These are phyloP conservation scores for Anacardium occidentale DNA, from an alignment of 345 rosid genomes.

Conservation along the genomic window DNA sequence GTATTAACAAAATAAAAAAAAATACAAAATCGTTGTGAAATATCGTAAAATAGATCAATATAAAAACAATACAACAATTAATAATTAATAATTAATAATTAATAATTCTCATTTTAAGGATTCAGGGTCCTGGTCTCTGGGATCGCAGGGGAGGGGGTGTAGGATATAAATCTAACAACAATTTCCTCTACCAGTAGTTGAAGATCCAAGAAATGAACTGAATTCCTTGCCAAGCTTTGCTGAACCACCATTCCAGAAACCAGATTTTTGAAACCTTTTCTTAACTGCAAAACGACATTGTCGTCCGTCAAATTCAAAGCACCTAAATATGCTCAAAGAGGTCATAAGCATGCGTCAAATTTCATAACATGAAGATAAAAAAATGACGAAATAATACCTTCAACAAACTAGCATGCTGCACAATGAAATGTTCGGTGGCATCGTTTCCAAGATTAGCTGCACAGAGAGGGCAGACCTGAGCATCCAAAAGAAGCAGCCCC, in stretches of 20 bases:
- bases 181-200: slow-evolving; percentile 31
- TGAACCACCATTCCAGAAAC: slow-evolving; percentile 34
- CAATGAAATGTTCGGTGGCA: slow-evolving; percentile 51
- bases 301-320: slow-evolving; percentile 11
- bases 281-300: slow-evolving; percentile 38
- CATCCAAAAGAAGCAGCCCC: neutral
- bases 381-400: slow-evolving; percentile 38
- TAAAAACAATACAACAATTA: too few species aligned
- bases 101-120: too few species aligned
- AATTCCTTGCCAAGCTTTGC: slow-evolving; percentile 45
- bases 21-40: too few species aligned
- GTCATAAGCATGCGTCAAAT: neutral
- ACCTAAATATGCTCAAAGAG: neutral
- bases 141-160: too few species aligned
- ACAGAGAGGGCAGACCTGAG: slow-evolving; percentile 68
- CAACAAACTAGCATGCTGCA: slow-evolving; percentile 47
- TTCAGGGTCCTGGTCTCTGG: too few species aligned
- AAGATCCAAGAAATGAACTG: slow-evolving; percentile 41
- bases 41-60: too few species aligned
- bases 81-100: too few species aligned
- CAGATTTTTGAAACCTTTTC: slow-evolving; percentile 42
- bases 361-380: slow-evolving; percentile 9
- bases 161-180: too few species aligned
- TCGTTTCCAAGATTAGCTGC: slow-evolving; percentile 63
- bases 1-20: too few species aligned